Evolutionary conservation across 208 protist genomes (phyloP), one percentile per base, ranked within the genome.

Genomic region (Crithidia brevicula): DNA sequence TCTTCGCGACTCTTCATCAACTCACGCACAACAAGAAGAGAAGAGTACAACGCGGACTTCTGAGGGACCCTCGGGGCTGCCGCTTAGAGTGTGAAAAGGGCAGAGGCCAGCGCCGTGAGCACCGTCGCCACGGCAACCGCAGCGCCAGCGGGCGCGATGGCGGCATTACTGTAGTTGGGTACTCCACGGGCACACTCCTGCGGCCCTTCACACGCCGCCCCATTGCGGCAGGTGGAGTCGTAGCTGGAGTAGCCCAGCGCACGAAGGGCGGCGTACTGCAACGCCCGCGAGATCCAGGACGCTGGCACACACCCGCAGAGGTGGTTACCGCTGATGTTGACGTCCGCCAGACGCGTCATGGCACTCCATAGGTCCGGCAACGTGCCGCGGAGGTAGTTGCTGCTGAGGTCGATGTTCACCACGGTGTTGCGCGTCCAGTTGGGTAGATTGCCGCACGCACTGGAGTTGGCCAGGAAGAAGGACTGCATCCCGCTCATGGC

Each of bases 371-470:
- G 36, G 2, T 6, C 4, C 25, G 53, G 42, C 30, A 77, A 46
- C 1, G 52, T 45, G 40, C 71, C 71, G 33, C 63, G 52, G 36
- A 77, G 50, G 25, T 45, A 7, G 54, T 64, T 66, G 49, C 38
- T 18, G 5, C 27, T 28, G 28, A 77, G 45, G 27, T 77, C 63
- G 8, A 77, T 56, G 10, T n/a, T 62, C 8, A 30, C 16, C 43
- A 78, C 43, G 5, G 45, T 33, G 10, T 6, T 4, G 33, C n/a
- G 54, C 20, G 58, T 67, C 65, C 65, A 78, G 57, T 53, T 51
- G 40, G 72, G 72, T 42, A 78, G 57, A 25, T 36, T 63, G 46
- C 68, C 68, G 30, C 68, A 74, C 18, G 60, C 59, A 27, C 52
- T 52, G 40, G 38, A 28, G 33, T 68, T 58, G 15, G 3, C 27